A percentile compares a stretch with the other conserved stretches of the same genome.
These are phyloP conservation scores for Quercus agrifolia DNA, from an alignment of 306 rosid species.

Conservation along the genomic window DNA sequence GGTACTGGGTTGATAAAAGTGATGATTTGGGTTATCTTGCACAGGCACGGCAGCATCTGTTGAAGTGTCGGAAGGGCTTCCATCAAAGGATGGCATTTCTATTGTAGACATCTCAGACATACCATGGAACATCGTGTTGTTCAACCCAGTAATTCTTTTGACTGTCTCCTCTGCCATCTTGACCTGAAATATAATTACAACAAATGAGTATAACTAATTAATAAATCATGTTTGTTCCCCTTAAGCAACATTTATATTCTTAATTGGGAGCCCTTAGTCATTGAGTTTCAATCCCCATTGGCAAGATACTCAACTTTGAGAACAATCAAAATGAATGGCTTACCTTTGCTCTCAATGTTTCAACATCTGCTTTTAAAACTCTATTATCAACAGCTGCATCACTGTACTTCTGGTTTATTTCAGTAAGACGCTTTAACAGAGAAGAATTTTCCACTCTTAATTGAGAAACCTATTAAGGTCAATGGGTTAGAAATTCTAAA, in stretches of 20 bases:
- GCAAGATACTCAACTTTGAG: background rate
- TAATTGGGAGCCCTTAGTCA: background rate
- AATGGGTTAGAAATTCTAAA: slow-evolving; percentile 12
- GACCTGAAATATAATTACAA: slow-evolving; percentile 45
- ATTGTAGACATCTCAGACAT: slow-evolving; percentile 60
- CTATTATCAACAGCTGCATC: slow-evolving; percentile 84
- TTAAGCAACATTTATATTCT: background rate
- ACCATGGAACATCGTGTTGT: slow-evolving; percentile 43
- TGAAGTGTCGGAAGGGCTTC: slow-evolving; percentile 78
- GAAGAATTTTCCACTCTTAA: slow-evolving; percentile 84
- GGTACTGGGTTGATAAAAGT: slow-evolving; percentile 44
- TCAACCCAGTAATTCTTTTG: slow-evolving; percentile 65
- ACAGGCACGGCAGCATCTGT: slow-evolving; percentile 60
- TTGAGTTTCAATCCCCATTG: slow-evolving; percentile 10
- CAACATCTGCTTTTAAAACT: slow-evolving; percentile 80
- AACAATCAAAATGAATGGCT: background rate
- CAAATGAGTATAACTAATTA: slow-evolving; percentile 9
- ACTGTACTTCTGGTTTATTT: slow-evolving; percentile 56
- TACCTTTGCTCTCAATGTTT: slow-evolving; percentile 96
- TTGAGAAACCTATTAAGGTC: slow-evolving; percentile 62
- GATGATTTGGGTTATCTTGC: slow-evolving; percentile 57
- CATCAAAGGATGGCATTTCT: slow-evolving; percentile 51
- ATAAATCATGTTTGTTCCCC: slow-evolving; percentile 5
- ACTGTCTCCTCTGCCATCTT: slow-evolving; percentile 86
- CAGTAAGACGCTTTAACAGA: slow-evolving; percentile 66